These are phyloP conservation scores for Camellia japonica DNA, from an alignment of 148 eudicot genomes.

Conservation along the genomic window DNA sequence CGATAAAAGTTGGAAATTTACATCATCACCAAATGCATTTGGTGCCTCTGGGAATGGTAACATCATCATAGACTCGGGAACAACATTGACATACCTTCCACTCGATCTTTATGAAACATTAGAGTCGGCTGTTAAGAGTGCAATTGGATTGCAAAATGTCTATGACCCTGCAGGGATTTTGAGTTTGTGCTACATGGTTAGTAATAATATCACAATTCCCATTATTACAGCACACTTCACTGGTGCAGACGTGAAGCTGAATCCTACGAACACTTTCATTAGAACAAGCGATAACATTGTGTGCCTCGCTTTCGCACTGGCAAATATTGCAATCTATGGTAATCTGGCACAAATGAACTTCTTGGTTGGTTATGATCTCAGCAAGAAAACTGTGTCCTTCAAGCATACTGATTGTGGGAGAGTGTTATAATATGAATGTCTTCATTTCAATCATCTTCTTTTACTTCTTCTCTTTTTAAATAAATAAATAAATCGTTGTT, in stretches of 20 bases:
- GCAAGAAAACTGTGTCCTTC: constrained; percentile 30
- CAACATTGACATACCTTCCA: constrained; percentile 41
- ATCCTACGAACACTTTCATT: constrained; percentile 18
- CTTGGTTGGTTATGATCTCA: constrained; percentile 35
- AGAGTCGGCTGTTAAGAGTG: constrained; percentile 18
- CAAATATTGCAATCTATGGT: constrained; percentile 23
- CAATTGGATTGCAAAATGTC: constrained; percentile 17
- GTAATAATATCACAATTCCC: constrained; percentile 8
- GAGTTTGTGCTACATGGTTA: constrained; percentile 26
- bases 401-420: constrained; percentile 27
- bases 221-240: constrained; percentile 20
- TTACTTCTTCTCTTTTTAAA: too few species aligned
- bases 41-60: constrained; percentile 26
- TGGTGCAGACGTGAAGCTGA: constrained; percentile 23
- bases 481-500: too few species aligned
- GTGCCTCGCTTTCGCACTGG: constrained; percentile 18
- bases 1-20: not conserved
- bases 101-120: constrained; percentile 19
- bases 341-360: constrained; percentile 32
- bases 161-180: constrained; percentile 21
- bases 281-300: not conserved
- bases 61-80: constrained; percentile 58
- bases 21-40: not conserved
- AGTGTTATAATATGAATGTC: too few species aligned
- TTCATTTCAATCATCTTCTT: too few species aligned